phyloP scores from a whole-genome alignment of 495 filamentous ascomycete species.

The Oleoguttula mirabilis region DNA sequence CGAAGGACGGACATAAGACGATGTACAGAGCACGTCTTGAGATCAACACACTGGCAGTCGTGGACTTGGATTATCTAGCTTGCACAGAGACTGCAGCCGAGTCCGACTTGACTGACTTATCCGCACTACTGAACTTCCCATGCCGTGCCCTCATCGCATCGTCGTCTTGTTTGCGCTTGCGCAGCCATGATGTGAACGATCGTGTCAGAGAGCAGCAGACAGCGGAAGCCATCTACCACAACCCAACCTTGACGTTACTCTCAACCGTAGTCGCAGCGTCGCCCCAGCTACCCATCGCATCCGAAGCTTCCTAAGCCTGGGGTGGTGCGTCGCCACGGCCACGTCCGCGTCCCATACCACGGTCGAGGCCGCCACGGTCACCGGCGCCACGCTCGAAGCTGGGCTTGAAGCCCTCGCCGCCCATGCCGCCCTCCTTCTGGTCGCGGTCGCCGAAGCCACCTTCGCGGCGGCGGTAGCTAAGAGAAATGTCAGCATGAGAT shows the following conservation, averaged over 20 bases:
- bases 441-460: too few relatives aligned
- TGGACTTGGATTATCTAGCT: conserved; percentile 18
- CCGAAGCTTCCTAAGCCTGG: conserved; percentile 11
- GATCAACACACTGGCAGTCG: too few relatives aligned
- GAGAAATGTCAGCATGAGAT: neutral
- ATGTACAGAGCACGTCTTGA: too few relatives aligned
- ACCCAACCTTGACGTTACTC: neutral
- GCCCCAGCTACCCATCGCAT: conserved; percentile 6
- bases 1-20: too few relatives aligned
- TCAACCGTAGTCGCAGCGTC: conserved; percentile 1
- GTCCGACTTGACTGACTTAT: neutral
- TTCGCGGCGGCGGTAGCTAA: conserved; percentile 32
- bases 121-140: neutral
- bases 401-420: conserved; percentile 79
- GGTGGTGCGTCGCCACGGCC: conserved; percentile 51
- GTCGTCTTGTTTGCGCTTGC: neutral
- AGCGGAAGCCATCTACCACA: neutral
- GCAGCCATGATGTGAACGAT: neutral
- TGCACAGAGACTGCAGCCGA: conserved; percentile 17
- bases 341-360: too few relatives aligned
- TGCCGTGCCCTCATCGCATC: neutral
- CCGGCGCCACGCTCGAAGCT: too few relatives aligned
- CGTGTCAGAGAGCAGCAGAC: neutral
- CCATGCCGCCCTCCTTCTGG: conserved; percentile 89
- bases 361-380: conserved; percentile 36